Evolutionary conservation across 1,284 basidiomycete species (phyloP), one percentile per base, ranked within the genome.

Genomic region (Limonomyces culmigenus): DNA sequence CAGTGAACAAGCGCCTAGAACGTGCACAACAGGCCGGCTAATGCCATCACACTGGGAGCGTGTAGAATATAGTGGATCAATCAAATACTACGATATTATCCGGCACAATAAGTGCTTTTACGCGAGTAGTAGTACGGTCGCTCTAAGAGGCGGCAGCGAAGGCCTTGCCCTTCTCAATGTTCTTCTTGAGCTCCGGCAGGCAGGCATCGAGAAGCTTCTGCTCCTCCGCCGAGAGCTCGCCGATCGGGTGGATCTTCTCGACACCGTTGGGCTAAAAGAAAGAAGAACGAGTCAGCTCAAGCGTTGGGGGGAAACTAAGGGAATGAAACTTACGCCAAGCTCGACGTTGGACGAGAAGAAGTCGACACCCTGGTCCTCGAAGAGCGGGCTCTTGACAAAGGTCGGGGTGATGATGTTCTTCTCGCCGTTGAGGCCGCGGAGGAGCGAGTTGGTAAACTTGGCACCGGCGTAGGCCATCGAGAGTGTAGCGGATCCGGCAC

Each of bases 401-500:
- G 87, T 81, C 43, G 88, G 88, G 20, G 78, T 74, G 44, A 87
- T 55, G 36, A 87, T 73, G 45, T 75, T 77, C 64, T 81, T 83
- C 63, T 92, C 85, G 53, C 88, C 88, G 48, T 69, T 75, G 55
- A 92, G 62, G 38, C 85, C 89, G 38, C 84, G 74, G 47, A 96
- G 65, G 48, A 96, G 65, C 37, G 73, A 62, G 52, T 83, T 68
- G 42, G 89, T 68, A 60, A 93, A 96, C 61, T 83, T 85, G 58
- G 88, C 84, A 51, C 88, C 88, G 43, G 87, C 76, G 62, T 80
- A 88, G 37, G 84, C 86, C 86, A 91, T 91, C 20, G 81, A 86
- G 44, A 91, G 74, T 16, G 86, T 91, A 25, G 87, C 86, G 23
- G 73, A 78, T 32, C 87, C 85, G 30, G 80, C 69, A 47, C 87